Evolutionary conservation across 768 basidiomycete genomes (phyloP), one percentile per base, ranked within the genome.

Genomic region (Termitomyces eurrhizus): DNA sequence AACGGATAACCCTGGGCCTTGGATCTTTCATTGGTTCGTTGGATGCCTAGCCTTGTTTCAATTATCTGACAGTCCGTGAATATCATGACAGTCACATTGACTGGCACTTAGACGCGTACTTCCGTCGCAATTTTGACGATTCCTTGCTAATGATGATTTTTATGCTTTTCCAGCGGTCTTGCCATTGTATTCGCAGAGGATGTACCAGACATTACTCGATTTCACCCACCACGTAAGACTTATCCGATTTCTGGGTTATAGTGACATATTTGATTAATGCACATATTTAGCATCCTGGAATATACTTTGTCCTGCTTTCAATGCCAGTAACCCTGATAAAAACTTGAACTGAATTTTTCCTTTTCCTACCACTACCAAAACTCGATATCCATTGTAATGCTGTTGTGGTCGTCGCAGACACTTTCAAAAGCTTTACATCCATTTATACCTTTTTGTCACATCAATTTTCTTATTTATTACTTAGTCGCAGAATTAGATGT

Each of bases 1-100:
- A 1, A 83, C 82, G 1, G 77, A 83, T 53, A 83, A 83, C 59
- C 67, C 81, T 39, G 83, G 83, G 3, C 79, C 80, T 5, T 82
- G 79, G 80, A 72, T 80, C 53, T 60, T 83, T 32, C 82, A 82
- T 63, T 83, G 82, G 77, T 77, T 24, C 14, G 73, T 60, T 26
- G 16, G 29, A 33, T 45, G 50, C 13, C 14, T 29, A 6, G 41
- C 21, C 37, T 16, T 45, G 39, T 21, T 7, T 21, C 9, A 6
- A 36, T 5, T 13, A 21, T 21, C 35, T 26, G 5, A 32, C 26
- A 57, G 24, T 21, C 42, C 16, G 41, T 21, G 21, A 21, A 21
- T 50, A 21, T 29, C 29, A 29, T 7, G 44, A 48, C 24, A 80
- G 80, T 60, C 82, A 83, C 64, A 83, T 83, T 57, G 81, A 83